phyloP scores from a whole-genome alignment of 129 eudicot genomes.

The Centaurea solstitialis region DNA sequence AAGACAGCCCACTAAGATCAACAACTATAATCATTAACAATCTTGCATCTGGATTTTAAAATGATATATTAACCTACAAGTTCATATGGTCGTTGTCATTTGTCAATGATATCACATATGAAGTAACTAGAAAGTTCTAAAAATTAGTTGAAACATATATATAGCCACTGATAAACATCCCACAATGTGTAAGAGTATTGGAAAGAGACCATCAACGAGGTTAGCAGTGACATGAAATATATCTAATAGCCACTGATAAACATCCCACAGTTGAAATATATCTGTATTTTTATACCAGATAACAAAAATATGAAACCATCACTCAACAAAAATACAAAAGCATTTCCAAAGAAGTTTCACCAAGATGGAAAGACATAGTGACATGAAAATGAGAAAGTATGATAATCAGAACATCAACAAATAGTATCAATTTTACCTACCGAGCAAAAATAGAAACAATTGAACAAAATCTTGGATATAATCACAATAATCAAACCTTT shows the following conservation, averaged over 20 bases:
- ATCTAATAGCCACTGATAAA: too few species aligned
- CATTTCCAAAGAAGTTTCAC: neutral
- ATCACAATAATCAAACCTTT: slow-evolving; percentile 53
- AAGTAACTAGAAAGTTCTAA: neutral
- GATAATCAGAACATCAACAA: neutral
- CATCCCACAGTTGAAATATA: too few species aligned
- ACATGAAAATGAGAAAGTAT: neutral
- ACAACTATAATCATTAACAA: neutral
- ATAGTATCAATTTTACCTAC: neutral
- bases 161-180: neutral
- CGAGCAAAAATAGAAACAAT: neutral
- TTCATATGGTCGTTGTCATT: neutral
- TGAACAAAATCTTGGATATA: slow-evolving; percentile 2
- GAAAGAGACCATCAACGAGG: too few species aligned
- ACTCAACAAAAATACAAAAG: neutral
- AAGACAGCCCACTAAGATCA: neutral
- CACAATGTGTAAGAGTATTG: neutral
- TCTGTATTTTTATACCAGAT: too few species aligned
- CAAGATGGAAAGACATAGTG: neutral
- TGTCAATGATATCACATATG: neutral
- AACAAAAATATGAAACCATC: neutral
- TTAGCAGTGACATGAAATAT: too few species aligned
- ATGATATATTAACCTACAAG: neutral
- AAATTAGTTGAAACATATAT: too few species aligned
- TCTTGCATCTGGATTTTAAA: neutral